These are phyloP conservation scores for Acanthochlamys bracteata DNA, from an alignment of 106 monocot genomes.

Conservation along the genomic window DNA sequence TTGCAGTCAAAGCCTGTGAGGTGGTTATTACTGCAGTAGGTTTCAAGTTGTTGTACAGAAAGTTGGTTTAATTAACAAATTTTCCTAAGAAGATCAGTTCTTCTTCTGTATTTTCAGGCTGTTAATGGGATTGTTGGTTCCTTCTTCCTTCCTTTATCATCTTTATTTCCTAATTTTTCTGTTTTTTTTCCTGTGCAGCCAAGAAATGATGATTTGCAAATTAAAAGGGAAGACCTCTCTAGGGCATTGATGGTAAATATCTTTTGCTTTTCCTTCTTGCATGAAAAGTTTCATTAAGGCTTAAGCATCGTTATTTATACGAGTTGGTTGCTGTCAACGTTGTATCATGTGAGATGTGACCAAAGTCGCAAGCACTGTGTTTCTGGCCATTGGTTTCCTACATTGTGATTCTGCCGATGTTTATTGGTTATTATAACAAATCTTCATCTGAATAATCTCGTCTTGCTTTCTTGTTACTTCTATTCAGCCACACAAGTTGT, in stretches of 20 bases:
- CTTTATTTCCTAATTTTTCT: neutral
- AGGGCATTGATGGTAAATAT: constrained; percentile 64
- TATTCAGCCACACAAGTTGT: too few relatives aligned
- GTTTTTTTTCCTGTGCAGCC: constrained; percentile 32
- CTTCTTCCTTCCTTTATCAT: too few relatives aligned
- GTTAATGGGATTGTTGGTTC: too few relatives aligned
- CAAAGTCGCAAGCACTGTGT: neutral
- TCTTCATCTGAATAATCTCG: neutral
- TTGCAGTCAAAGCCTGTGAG: too few relatives aligned
- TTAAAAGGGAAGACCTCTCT: constrained; percentile 75
- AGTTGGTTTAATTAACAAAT: too few relatives aligned
- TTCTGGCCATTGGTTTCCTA: neutral
- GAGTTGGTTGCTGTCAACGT: too few relatives aligned
- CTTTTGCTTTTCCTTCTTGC: neutral
- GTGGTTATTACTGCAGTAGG: too few relatives aligned
- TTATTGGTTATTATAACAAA: neutral
- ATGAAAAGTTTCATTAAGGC: neutral
- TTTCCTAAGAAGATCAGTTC: too few relatives aligned
- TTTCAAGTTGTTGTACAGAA: too few relatives aligned
- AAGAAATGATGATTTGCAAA: constrained; percentile 32
- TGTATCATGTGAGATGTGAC: too few relatives aligned
- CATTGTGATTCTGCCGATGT: neutral
- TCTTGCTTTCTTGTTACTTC: too few relatives aligned
- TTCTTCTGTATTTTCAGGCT: too few relatives aligned
- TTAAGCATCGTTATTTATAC: neutral